Evolutionary conservation across 371 early-diverging fungal species (phyloP).

Genomic region (Apophysomyces variabilis): DNA sequence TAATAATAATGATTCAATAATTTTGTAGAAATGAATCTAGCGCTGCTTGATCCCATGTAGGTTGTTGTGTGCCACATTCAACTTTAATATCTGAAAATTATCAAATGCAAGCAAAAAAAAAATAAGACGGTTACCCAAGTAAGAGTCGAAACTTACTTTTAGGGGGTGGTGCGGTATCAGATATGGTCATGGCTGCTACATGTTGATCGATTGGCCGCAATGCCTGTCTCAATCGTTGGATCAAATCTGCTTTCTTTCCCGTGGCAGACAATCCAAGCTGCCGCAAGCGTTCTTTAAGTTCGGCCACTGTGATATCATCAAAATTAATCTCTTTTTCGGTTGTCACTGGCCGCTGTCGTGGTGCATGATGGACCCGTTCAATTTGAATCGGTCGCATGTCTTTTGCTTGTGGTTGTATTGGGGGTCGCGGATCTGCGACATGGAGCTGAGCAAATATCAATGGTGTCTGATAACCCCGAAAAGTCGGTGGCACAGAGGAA

Average conservation of each 20-base stretch:
- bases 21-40: not conserved
- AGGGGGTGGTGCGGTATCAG: not conserved
- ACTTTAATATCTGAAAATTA: not conserved
- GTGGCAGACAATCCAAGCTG: conserved; percentile 60
- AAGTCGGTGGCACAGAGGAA: conserved; percentile 36
- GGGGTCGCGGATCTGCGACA: conserved; percentile 36
- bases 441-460: conserved; percentile 36
- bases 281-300: conserved; percentile 69
- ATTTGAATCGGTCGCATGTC: not conserved
- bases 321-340: conserved; percentile 41
- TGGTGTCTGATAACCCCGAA: conserved; percentile 23
- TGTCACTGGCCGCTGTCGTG: conserved; percentile 7
- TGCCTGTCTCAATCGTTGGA: conserved; percentile 59
- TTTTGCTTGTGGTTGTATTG: conserved; percentile 8
- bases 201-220: conserved; percentile 8
- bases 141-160: not conserved
- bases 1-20: not conserved
- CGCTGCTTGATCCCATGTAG: conserved; percentile 1
- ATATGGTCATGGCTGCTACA: conserved; percentile 3
- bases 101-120: not conserved
- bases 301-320: conserved; percentile 73
- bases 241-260: conserved; percentile 69
- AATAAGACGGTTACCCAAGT: not conserved
- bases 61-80: not conserved
- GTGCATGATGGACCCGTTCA: conserved; percentile 17